Base-by-base conservation (phyloP, 2,329 filamentous ascomycete species). In the Alternaria triticimaculans region DNA sequence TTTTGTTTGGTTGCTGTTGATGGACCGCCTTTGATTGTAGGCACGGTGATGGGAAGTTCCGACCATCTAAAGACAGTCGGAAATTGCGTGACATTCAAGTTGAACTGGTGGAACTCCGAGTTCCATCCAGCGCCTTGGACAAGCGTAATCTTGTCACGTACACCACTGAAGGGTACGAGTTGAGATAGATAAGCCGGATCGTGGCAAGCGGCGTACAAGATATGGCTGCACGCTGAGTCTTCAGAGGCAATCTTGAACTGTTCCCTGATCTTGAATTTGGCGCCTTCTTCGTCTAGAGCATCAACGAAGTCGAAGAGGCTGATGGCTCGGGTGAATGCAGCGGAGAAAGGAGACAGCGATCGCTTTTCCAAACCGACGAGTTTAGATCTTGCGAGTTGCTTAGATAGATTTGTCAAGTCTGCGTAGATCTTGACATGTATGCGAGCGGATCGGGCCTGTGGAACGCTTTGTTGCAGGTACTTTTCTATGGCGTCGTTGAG, bases 161-260 rank as follows among this genome's bases (percentile, higher is more conserved):
- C 81, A 46, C 83, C 84, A 46, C 78, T 80, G 69, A 86, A 86
- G 8, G 85, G 85, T 6, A 82, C 85, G 25, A 90, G 79, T 51
- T 88, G 82, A 8, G 86, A 84, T 49, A 88, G 77, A 72, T 90
- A 89, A 55, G 85, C 84, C 23, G 81, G 81, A 68, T 90, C 87
- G 67, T 90, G 87, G 69, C 88, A 90, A 43, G 85, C 87, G 6
- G 87, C 89, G 61, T 89, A 87, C 71, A 87, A 87, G 37, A 91
- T 88, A 72, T 89, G 88, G 68, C 87, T 87, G 80, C 89, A 91
- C 70, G 89, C 86, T 4, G 82, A 78, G 68, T 87, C 87, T 49
- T 88, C 85, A 33, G 82, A 84, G 64, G 87, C 88, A 2, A 89
- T 80, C 6, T 82, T 80, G 72, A 83, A 80, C 64, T 68, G 80